Evolutionary conservation across 148 eudicot genomes (phyloP).

Genomic region (Rhododendron kiyosumense): DNA sequence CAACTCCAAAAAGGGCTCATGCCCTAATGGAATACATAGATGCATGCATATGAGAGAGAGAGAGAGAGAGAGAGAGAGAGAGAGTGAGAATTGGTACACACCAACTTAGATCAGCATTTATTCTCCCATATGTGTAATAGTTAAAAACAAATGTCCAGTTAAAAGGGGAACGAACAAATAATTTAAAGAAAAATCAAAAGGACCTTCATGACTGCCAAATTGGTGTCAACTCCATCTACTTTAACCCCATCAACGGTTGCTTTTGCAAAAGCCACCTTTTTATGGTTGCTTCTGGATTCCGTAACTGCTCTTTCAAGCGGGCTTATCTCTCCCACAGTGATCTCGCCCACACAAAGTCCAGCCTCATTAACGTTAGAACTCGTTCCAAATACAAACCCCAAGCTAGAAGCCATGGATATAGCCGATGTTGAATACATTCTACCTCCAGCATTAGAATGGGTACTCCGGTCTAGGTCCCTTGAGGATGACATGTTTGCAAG

Average conservation of each 20-base stretch:
- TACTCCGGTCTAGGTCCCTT: conserved; percentile 48
- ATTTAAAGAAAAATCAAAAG: background rate
- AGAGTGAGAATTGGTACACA: background rate
- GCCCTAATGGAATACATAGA: background rate
- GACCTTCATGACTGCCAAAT: conserved; percentile 92
- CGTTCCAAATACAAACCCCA: conserved; percentile 64
- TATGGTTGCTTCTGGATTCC: conserved; percentile 78
- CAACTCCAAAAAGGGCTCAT: background rate
- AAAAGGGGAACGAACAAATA: background rate
- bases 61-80: background rate
- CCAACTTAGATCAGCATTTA: background rate
- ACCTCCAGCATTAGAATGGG: conserved; percentile 32
- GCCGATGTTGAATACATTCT: conserved; percentile 73
- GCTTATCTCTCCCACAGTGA: conserved; percentile 76
- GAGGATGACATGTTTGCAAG: conserved; percentile 63
- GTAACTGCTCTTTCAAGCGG: conserved; percentile 74
- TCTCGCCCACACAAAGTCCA: conserved; percentile 65
- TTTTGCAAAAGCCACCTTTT: conserved; percentile 70
- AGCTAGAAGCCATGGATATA: conserved; percentile 55
- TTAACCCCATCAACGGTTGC: conserved; percentile 88
- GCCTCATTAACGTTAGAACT: conserved; percentile 32
- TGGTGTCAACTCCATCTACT: conserved; percentile 92
- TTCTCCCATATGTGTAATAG: background rate
- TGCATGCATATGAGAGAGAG: background rate
- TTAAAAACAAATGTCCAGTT: conserved; percentile 6